These are phyloP conservation scores for Orbilia javanica DNA, from an alignment of 2,329 filamentous ascomycete genomes.

Conservation along the genomic window DNA sequence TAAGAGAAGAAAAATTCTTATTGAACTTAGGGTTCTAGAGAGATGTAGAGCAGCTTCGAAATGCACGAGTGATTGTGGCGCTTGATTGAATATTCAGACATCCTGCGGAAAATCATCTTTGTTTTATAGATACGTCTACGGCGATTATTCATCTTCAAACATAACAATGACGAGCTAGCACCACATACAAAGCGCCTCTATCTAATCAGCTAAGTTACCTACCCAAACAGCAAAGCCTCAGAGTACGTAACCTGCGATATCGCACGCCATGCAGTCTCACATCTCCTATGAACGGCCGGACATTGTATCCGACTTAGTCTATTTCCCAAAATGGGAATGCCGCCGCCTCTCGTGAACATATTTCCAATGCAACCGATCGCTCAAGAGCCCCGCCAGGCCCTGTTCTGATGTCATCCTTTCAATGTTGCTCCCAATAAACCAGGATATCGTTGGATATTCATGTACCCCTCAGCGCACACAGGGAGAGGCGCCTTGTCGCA, in stretches of 20 bases:
- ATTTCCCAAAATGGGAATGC: background rate
- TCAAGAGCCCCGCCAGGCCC: background rate
- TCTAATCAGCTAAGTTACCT: background rate
- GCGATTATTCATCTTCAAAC: background rate
- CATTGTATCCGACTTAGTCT: background rate
- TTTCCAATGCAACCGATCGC: background rate
- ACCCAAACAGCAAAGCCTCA: background rate
- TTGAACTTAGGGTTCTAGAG: background rate
- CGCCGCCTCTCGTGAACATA: background rate
- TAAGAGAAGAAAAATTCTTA: background rate
- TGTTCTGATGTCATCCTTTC: background rate
- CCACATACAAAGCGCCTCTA: background rate
- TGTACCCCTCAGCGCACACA: background rate
- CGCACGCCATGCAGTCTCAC: background rate
- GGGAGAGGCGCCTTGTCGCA: background rate
- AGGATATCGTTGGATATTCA: background rate
- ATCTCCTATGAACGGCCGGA: background rate
- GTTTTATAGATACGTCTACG: background rate
- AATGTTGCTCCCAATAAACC: background rate
- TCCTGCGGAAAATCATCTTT: background rate
- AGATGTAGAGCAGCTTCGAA: background rate
- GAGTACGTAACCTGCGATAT: background rate
- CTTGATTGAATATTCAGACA: background rate
- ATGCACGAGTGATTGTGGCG: background rate
- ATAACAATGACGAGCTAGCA: background rate